phyloP scores from a whole-genome alignment of 1,284 basidiomycete genomes.

The Boletus semigastroideus region DNA sequence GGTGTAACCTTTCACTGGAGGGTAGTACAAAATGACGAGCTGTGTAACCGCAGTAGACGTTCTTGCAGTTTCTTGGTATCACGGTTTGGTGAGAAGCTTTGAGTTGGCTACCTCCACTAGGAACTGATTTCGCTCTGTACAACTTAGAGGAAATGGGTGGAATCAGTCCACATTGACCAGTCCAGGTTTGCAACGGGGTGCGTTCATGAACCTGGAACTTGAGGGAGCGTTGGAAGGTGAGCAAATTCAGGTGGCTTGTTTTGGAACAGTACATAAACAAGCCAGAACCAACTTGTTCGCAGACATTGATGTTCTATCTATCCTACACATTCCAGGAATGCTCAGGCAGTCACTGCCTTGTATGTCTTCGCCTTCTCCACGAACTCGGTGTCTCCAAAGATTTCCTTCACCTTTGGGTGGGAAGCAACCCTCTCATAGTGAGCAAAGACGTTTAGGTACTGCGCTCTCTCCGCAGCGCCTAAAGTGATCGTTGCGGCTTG shows the following conservation, averaged over 20 bases:
- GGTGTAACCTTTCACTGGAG: neutral
- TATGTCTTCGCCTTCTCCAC: constrained; percentile 18
- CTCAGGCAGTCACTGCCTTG: constrained; percentile 5
- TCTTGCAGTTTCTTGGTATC: neutral
- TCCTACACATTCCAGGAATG: neutral
- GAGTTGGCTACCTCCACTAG: neutral
- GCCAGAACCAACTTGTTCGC: no score
- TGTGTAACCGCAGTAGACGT: neutral
- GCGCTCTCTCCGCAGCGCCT: constrained; percentile 42
- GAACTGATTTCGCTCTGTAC: neutral
- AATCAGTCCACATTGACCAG: neutral
- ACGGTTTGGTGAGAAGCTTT: neutral
- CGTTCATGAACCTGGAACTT: neutral
- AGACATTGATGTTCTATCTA: neutral
- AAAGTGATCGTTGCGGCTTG: constrained; percentile 35
- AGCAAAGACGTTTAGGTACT: constrained; percentile 53
- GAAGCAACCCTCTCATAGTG: constrained; percentile 50
- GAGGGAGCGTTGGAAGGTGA: neutral
- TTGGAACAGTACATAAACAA: constrained; percentile 14
- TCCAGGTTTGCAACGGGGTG: neutral
- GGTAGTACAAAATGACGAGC: neutral
- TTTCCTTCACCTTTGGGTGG: constrained; percentile 44
- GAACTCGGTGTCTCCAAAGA: constrained; percentile 38
- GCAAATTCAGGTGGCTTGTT: neutral
- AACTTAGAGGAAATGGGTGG: neutral